Percentiles rank a stretch among this genome's conserved stretches.
These are phyloP conservation scores for Metschnikowia aberdeeniae DNA, from an alignment of 805 yeast genomes.

Conservation along the genomic window DNA sequence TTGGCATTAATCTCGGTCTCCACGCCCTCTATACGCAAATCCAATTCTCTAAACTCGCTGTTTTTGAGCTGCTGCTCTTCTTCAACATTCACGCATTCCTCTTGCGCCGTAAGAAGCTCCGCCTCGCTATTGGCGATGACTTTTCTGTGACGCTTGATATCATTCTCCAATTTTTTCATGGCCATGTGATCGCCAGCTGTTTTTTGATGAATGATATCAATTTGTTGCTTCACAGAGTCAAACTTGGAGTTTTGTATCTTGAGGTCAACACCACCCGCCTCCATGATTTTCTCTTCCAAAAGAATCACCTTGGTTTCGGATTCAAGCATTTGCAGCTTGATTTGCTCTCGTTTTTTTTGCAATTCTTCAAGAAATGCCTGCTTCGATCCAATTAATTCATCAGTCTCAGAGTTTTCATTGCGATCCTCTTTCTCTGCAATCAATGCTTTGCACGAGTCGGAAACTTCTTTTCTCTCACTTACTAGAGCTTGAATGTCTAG, in stretches of 20 bases:
- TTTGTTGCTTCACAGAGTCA: conserved; percentile 63
- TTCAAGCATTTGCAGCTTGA: conserved; percentile 54
- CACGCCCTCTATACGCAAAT: conserved; percentile 22
- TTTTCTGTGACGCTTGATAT: conserved; percentile 51
- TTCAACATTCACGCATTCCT: conserved; percentile 22
- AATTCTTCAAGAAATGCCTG: conserved; percentile 20
- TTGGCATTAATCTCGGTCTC: conserved; percentile 38
- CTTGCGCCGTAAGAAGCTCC: conserved; percentile 37
- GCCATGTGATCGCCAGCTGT: conserved; percentile 54
- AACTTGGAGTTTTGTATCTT: conserved; percentile 79
- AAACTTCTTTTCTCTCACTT: conserved; percentile 48
- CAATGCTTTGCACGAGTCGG: conserved; percentile 39
- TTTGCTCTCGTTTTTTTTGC: conserved; percentile 16
- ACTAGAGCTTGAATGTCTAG: conserved; percentile 63
- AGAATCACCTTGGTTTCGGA: conserved; percentile 52
- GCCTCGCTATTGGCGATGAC: conserved; percentile 41
- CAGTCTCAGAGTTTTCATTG: conserved; percentile 26
- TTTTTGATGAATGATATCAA: conserved; percentile 56
- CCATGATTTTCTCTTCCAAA: conserved; percentile 76
- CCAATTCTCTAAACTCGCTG: conserved; percentile 21
- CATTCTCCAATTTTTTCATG: conserved; percentile 59
- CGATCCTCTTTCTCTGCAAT: conserved; percentile 34
- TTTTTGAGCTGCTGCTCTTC: conserved; percentile 23
- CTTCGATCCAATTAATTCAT: conserved; percentile 37
- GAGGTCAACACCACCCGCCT: conserved; percentile 85